Evolutionary conservation across 352 stramenopile species (phyloP), one percentile per base, ranked within the genome.

Genomic region (Pythium aquatile): DNA sequence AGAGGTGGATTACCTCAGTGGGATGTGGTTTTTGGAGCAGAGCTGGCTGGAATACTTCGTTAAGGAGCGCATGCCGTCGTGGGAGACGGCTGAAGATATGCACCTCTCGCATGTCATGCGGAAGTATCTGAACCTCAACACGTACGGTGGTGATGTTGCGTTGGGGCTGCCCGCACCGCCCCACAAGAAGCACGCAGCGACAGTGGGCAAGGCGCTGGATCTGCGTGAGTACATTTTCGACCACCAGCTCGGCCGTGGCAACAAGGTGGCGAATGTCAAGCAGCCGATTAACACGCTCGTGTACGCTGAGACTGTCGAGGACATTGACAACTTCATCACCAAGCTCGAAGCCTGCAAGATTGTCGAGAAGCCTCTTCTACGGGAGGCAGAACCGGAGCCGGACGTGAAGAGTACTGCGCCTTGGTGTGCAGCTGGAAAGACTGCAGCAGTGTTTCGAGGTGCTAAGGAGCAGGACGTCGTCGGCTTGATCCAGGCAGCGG

Each of bases 121-220:
- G 40, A 88, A 88, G 53, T 88, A 86, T 32, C 64, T 88, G 2
- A 88, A 86, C 13, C 39, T 88, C 9, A 86, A 88, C 67, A 83
- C 74, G 49, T 88, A 88, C 58, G 77, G 74, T 5, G 77, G 74
- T 44, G 69, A 68, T 46, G 77, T 86, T 14, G 79, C 79, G 16
- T 47, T 83, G 7, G 6, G 39, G 1, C 35, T 63, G 0, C 64
- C 67, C 32, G 71, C 61, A 37, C 66, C 81, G 29, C 77, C 74
- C 1, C 54, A 48, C 17, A 85, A 86, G 46, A 48, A 69, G 8
- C 73, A 85, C 29, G 65, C 76, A 11, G 79, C 77, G 24, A 88
- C 77, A 0, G 65, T 76, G 32, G 79, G 76, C n/a, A 64, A 55
- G n/a, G 77, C 77, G 9, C 60, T 86, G 24, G 68, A 83, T 14